These are phyloP conservation scores for Thelonectria rubi DNA, from an alignment of 2,329 filamentous ascomycete genomes.

Conservation along the genomic window DNA sequence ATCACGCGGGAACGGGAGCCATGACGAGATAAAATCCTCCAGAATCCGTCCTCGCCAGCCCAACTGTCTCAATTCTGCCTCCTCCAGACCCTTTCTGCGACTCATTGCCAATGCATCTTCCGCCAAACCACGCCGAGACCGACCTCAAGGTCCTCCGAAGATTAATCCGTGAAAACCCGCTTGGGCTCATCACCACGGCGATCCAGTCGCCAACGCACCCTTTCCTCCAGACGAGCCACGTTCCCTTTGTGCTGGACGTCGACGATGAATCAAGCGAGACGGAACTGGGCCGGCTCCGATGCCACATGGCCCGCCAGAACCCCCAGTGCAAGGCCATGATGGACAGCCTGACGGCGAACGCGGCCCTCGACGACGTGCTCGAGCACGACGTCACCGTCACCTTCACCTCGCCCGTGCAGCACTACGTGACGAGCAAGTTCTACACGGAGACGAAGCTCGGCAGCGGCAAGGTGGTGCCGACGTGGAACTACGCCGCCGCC, in stretches of 20 bases:
- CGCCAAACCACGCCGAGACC: conserved; percentile 60
- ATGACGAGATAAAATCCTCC: neutral
- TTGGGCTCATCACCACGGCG: conserved; percentile 71
- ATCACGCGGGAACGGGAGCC: neutral
- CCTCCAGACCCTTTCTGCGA: neutral
- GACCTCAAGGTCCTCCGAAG: conserved; percentile 59
- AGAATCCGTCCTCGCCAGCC: neutral
- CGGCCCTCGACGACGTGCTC: conserved; percentile 42
- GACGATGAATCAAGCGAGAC: conserved; percentile 51
- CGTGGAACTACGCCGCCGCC: conserved; percentile 74
- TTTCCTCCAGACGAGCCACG: conserved; percentile 66
- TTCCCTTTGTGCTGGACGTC: conserved; percentile 67
- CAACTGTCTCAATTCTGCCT: neutral
- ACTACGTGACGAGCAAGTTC: conserved; percentile 75
- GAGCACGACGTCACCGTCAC: conserved; percentile 68
- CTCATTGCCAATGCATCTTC: conserved; percentile 63
- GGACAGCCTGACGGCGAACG: conserved; percentile 47
- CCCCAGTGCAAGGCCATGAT: conserved; percentile 71
- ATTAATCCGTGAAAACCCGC: conserved; percentile 67
- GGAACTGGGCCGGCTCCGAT: conserved; percentile 59
- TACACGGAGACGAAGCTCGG: conserved; percentile 71
- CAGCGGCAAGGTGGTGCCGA: conserved; percentile 73
- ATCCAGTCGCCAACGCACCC: conserved; percentile 59
- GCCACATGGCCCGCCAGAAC: conserved; percentile 70
- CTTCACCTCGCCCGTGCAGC: conserved; percentile 66